Base-by-base conservation (phyloP, 768 basidiomycete genomes). In the Mycena chlorophos region DNA sequence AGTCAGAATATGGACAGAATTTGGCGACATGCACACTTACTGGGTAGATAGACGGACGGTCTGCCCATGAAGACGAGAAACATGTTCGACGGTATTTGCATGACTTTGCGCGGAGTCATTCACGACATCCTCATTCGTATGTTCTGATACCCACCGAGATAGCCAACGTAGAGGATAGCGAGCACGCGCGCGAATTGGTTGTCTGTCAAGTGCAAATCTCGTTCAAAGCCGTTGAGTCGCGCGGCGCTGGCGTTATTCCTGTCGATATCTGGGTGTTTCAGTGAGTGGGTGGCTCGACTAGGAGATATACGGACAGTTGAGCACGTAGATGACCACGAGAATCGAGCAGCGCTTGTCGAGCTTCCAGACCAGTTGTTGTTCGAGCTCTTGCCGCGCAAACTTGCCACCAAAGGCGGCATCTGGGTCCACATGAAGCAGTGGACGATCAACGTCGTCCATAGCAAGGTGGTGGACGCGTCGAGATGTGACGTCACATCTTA, bases 1-100 rank as follows among this genome's bases (percentile, higher is more conserved):
- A 10, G 20, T 23, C 10, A 20, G 10, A 20, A 10, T 16, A 20
- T n/a, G 20, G 40, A 12, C 22, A 19, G 14, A 23, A n/a, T 20
- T 6, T 12, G 8, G 22, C 22, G 14, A 43, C 14, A 16, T 20
- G 20, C 10, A 8, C 40, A 46, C 40, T 16, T 16, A 27, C 45
- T 25, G 5, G 86, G 82, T 10, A 88, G 75, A 65, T 86, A 85
- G 45, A 85, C 58, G 2, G 88, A 88, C 0, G 87, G 87, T 63
- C 72, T 75, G 42, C 83, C 86, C 30, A 84, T 77, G 57, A 78
- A 73, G 58, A 85, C 82, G 40, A 89, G 67, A 56, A 88, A 81
- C 77, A 88, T 85, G 60, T 89, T 89, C 84, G 85, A 87, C 29
- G 86, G 86, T 25, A 88, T 75, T 66, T 88, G 87, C 87, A 88